Conservation (phyloP, 495 filamentous ascomycete species). For the Annulohypoxylon nitens region DNA sequence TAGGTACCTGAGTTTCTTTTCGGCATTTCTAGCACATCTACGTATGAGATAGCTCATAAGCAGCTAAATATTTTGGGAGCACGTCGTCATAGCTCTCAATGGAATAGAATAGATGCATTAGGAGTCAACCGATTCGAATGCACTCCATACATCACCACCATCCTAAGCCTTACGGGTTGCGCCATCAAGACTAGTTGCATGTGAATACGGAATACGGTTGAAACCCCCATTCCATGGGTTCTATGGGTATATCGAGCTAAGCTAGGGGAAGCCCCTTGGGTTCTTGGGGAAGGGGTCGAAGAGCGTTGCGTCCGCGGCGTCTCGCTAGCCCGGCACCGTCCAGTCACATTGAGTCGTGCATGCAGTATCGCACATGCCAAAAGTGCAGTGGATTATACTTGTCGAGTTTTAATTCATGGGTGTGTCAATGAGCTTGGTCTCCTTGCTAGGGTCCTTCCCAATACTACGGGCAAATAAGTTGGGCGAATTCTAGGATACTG, state of each 20-base stretch:
- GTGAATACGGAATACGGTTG: slow-evolving; percentile 25
- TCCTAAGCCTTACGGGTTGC: slow-evolving; percentile 32
- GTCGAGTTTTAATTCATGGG: slow-evolving; percentile 26
- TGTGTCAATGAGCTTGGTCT: slow-evolving; percentile 31
- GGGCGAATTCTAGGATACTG: slow-evolving; percentile 29
- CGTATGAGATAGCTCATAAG: slow-evolving; percentile 13
- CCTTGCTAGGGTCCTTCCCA: slow-evolving; percentile 35
- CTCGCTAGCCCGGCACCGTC: slow-evolving; percentile 20
- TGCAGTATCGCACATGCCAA: slow-evolving; percentile 32
- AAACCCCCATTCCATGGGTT: not conserved
- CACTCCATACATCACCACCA: slow-evolving; percentile 40
- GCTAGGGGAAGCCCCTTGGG: not conserved
- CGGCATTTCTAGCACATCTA: not conserved
- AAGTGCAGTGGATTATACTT: slow-evolving; percentile 7
- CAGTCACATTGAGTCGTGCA: slow-evolving; percentile 21
- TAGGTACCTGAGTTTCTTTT: not conserved
- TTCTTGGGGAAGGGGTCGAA: not conserved
- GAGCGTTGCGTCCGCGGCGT: slow-evolving; percentile 27
- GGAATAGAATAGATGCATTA: slow-evolving; percentile 22
- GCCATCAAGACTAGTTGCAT: slow-evolving; percentile 16
- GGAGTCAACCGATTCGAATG: slow-evolving; percentile 24
- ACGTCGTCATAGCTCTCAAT: slow-evolving; percentile 26
- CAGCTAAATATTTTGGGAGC: slow-evolving; percentile 10
- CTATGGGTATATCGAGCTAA: not conserved
- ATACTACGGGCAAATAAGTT: slow-evolving; percentile 38